Base-by-base conservation (phyloP, 345 rosid genomes). In the Gynandropsis gynandra region DNA sequence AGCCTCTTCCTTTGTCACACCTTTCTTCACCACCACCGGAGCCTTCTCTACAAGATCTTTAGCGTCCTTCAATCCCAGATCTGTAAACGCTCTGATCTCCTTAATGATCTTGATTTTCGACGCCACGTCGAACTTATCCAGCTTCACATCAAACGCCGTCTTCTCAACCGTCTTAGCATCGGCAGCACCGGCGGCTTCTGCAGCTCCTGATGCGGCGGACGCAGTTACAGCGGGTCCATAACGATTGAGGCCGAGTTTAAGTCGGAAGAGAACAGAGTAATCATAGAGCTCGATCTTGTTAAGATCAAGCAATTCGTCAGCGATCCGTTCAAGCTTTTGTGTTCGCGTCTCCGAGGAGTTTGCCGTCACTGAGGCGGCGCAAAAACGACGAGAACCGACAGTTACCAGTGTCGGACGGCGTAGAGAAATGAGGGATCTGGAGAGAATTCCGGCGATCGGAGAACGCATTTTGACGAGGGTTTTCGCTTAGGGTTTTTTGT, bases 1-100 rank as follows among this genome's bases (percentile, higher is more conserved):
- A 15, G 82, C 96, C 47, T 84, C 95, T 44, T 82, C 89, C 52
- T 84, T 87, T 0, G 78, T 58, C 1, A 82, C 31, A 9, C 95
- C 89, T 50, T 74, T 82, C 78, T 84, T 87, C 52, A 90, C 54
- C 35, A 84, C 73, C 47, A 70, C 83, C 0, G 96, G 89, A 37
- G 69, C 92, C 76, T 87, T 84, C 72, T 87, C 98, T 54, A 82
- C 96, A 60, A 90, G 51, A 1, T 76, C 95, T 40, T 90, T 84
- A 4, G 96, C 95, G 62, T 90, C 93, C 70, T 87, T 82, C 16
- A 87, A 64, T 24, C 98, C 96, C 48, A 90, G 78, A 62, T 77
- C 84, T n/a, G 95, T 82, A 58, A 84, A 80, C 0, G 67, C 11
- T 72, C 95, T 77, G 1, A 87, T 85, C 68, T 90, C 98, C 70